These are phyloP conservation scores for Adiantum capillusveneris DNA, from an alignment of 75 land plant species.

Conservation along the genomic window DNA sequence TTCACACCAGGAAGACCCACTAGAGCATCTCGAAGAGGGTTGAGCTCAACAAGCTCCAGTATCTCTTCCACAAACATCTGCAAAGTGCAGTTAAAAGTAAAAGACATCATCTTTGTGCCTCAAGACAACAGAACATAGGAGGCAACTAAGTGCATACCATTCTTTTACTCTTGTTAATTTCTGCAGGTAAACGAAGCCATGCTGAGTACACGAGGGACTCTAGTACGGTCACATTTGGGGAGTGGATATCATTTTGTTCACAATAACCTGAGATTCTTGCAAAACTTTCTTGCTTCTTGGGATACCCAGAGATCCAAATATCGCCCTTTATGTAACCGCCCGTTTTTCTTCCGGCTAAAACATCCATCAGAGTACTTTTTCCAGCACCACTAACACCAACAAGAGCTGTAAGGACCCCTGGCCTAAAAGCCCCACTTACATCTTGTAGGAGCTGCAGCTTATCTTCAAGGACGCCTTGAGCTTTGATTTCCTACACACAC, in stretches of 20 bases:
- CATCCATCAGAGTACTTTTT: slow-evolving; percentile 60
- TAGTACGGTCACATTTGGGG: slow-evolving; percentile 22
- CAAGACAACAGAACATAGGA: no score
- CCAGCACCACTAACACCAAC: slow-evolving; percentile 89
- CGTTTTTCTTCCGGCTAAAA: no score
- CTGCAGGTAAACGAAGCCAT: slow-evolving; percentile 23
- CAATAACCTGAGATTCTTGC: slow-evolving; percentile 58
- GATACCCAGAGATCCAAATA: no score
- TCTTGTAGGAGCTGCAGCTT: slow-evolving; percentile 39
- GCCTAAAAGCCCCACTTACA: no score
- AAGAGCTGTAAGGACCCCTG: no score
- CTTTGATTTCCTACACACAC: slow-evolving; percentile 69
- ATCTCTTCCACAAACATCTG: slow-evolving; percentile 60
- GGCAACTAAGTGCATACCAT: no score
- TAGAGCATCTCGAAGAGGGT: slow-evolving; percentile 28
- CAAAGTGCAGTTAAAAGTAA: background rate
- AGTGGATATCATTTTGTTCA: slow-evolving; percentile 33
- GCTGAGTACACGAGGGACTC: slow-evolving; percentile 27
- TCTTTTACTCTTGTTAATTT: slow-evolving; percentile 22
- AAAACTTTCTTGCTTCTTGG: slow-evolving; percentile 67
- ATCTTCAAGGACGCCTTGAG: slow-evolving; percentile 44
- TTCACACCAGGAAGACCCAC: slow-evolving; percentile 61
- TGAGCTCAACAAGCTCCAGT: slow-evolving; percentile 52
- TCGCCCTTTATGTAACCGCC: no score
- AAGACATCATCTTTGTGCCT: background rate